Percentiles rank a stretch among this genome's conserved stretches.
Evolutionary conservation across 495 filamentous ascomycete species (phyloP).

Genomic region (Podospora fimiseda): DNA sequence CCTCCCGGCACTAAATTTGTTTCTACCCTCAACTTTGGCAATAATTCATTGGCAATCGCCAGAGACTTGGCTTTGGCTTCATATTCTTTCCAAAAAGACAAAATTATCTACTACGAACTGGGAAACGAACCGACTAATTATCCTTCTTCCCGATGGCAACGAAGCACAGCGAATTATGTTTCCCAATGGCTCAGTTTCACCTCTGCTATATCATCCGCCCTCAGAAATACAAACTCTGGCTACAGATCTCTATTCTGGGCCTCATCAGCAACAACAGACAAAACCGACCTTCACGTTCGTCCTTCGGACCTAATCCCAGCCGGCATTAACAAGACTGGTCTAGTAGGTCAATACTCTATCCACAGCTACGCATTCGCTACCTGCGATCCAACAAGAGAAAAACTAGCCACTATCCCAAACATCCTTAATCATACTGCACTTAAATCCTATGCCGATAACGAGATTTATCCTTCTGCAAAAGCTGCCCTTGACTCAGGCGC

Average conservation of each 20-base stretch:
- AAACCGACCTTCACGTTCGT: conserved; percentile 14
- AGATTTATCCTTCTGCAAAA: conserved; percentile 18
- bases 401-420: conserved; percentile 22
- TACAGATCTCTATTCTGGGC: conserved; percentile 16
- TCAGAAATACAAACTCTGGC: background rate
- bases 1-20: conserved; percentile 17
- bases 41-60: conserved; percentile 16
- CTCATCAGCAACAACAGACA: conserved; percentile 17
- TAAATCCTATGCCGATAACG: conserved; percentile 14
- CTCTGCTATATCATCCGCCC: conserved; percentile 5
- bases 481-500: conserved; percentile 10
- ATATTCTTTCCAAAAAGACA: conserved; percentile 11
- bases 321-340: conserved; percentile 17
- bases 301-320: conserved; percentile 21
- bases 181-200: conserved; percentile 15
- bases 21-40: conserved; percentile 22
- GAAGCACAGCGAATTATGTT: conserved; percentile 16
- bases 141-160: conserved; percentile 14
- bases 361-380: conserved; percentile 30
- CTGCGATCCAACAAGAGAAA: conserved; percentile 23
- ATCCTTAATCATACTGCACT: conserved; percentile 23
- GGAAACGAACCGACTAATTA: conserved; percentile 24
- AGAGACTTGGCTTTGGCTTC: conserved; percentile 13
- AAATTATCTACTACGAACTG: conserved; percentile 21
- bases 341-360: conserved; percentile 24